phyloP scores from a whole-genome alignment of 2,329 filamentous ascomycete species.

The Fusarium oligoseptatum region DNA sequence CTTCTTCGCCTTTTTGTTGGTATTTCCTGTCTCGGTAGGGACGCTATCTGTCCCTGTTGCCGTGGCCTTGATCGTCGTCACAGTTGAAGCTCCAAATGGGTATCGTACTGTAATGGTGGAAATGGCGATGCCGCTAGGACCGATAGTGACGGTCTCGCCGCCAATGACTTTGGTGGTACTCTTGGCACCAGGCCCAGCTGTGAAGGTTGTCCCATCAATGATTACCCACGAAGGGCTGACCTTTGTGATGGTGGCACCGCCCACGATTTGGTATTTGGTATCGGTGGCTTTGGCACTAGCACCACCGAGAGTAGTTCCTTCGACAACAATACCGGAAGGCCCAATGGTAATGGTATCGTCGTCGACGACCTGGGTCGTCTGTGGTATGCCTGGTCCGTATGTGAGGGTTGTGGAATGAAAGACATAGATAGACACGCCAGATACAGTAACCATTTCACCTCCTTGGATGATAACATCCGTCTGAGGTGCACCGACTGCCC shows the following conservation, averaged over 20 bases:
- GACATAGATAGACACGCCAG: constrained; percentile 57
- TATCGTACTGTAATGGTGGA: constrained; percentile 60
- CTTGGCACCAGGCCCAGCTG: constrained; percentile 60
- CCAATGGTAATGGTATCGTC: constrained; percentile 66
- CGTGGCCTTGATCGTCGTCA: constrained; percentile 56
- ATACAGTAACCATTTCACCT: constrained; percentile 61
- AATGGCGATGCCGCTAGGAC: constrained; percentile 63
- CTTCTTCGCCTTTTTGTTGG: constrained; percentile 23
- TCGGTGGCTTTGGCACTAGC: constrained; percentile 50
- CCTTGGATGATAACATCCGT: constrained; percentile 62
- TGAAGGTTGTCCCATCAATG: constrained; percentile 64
- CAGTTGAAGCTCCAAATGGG: constrained; percentile 60
- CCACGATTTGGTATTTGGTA: constrained; percentile 62
- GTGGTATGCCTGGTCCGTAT: constrained; percentile 55
- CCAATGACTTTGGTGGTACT: constrained; percentile 61
- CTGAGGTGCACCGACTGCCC: constrained; percentile 48
- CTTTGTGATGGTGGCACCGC: constrained; percentile 66
- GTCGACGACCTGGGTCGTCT: constrained; percentile 57
- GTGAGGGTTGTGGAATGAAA: constrained; percentile 60
- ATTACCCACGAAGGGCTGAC: constrained; percentile 63
- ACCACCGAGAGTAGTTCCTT: constrained; percentile 60
- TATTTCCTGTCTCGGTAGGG: constrained; percentile 46
- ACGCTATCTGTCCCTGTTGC: constrained; percentile 39
- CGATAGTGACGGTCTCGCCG: constrained; percentile 65
- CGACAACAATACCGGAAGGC: constrained; percentile 58